Conservation (phyloP, 2,329 filamentous ascomycete species). For the Teratosphaeria zuluensis region DNA sequence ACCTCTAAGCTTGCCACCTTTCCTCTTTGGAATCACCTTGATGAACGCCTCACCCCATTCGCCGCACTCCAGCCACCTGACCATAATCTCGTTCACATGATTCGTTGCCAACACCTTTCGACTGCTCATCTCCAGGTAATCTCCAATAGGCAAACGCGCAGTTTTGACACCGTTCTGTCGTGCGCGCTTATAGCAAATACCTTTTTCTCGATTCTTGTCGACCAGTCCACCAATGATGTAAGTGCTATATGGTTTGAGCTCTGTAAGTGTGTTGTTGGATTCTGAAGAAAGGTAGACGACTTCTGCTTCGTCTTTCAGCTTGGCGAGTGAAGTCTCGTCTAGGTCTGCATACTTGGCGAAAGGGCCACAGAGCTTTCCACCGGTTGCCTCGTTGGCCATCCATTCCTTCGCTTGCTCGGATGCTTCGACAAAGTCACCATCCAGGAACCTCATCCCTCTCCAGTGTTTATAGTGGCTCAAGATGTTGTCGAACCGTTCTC, state of each 20-base stretch:
- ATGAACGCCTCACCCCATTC: conserved; percentile 90
- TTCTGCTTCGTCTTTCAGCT: conserved; percentile 43
- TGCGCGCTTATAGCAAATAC: conserved; percentile 79
- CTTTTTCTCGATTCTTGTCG: conserved; percentile 94
- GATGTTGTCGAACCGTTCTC: conserved; percentile 68
- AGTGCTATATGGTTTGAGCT: conserved; percentile 75
- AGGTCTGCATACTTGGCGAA: conserved; percentile 16
- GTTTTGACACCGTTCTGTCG: conserved; percentile 68
- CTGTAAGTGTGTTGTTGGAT: conserved; percentile 72
- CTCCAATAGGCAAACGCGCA: conserved; percentile 85
- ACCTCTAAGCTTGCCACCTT: conserved; percentile 60
- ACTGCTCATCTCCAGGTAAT: conserved; percentile 85
- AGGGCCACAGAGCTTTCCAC: conserved; percentile 18
- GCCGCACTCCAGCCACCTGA: conserved; percentile 78
- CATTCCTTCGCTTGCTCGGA: conserved; percentile 54
- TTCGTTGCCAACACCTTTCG: conserved; percentile 84
- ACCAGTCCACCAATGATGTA: conserved; percentile 94
- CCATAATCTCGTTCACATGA: conserved; percentile 94
- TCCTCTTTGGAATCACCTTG: conserved; percentile 79
- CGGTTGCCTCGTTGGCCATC: conserved; percentile 48
- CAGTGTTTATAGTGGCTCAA: conserved; percentile 65
- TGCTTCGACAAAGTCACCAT: conserved; percentile 63
- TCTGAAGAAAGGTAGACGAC: conserved; percentile 88
- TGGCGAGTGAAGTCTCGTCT: conserved; percentile 9
- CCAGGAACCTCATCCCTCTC: conserved; percentile 66